Conservation (phyloP, 2,329 filamentous ascomycete genomes). For the Albophoma yamanashiensis region DNA sequence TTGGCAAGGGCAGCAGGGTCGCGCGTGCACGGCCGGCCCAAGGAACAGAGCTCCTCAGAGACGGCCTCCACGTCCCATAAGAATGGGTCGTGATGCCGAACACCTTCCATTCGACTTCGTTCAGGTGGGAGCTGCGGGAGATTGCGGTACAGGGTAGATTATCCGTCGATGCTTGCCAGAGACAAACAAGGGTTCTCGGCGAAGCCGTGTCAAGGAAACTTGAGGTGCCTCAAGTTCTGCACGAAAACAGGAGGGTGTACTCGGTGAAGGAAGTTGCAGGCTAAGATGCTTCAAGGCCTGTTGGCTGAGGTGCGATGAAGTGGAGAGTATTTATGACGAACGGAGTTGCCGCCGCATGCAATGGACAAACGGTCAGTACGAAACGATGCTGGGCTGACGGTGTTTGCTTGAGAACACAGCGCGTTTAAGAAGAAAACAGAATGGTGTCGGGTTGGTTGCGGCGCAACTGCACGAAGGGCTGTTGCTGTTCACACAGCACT, state of each 20-base stretch:
- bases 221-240: not conserved
- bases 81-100: conserved; percentile 51
- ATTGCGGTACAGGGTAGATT: not conserved
- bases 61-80: conserved; percentile 61
- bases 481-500: not conserved
- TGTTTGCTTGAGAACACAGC: not conserved
- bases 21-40: conserved; percentile 36
- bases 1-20: conserved; percentile 40
- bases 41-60: conserved; percentile 51
- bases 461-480: not conserved
- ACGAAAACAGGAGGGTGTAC: too few relatives aligned
- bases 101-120: conserved; percentile 14
- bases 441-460: not conserved
- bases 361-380: not conserved
- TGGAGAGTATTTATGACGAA: not conserved
- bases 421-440: not conserved
- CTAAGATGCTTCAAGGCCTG: too few relatives aligned
- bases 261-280: not conserved
- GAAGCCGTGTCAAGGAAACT: not conserved
- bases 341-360: not conserved
- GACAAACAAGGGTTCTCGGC: not conserved
- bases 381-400: not conserved
- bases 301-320: not conserved
- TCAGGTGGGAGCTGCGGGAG: not conserved
- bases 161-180: too few relatives aligned